These are phyloP conservation scores for Paradendryphiella salina DNA, from an alignment of 2,329 filamentous ascomycete genomes.

Conservation along the genomic window DNA sequence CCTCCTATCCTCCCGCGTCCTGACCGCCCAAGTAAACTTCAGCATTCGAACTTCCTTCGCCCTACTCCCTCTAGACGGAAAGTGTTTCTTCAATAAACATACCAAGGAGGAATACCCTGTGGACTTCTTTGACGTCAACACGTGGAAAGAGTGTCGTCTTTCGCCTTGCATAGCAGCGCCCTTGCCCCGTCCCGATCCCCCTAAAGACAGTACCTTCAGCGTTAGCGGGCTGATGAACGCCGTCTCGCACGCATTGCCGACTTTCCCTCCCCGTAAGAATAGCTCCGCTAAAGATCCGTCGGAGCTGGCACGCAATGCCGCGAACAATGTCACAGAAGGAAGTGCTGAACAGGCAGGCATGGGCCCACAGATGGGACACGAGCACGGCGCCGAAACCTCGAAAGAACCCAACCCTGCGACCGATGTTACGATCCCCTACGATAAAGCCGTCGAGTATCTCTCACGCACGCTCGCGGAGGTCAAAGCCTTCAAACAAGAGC, in stretches of 20 bases:
- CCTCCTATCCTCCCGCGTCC: conserved; percentile 81
- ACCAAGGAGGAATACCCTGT: conserved; percentile 80
- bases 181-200: conserved; percentile 58
- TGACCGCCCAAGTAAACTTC: conserved; percentile 93
- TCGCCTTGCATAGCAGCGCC: conserved; percentile 76
- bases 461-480: conserved; percentile 71
- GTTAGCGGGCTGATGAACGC: conserved; percentile 52
- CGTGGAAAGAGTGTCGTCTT: conserved; percentile 77
- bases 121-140: conserved; percentile 78
- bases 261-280: conserved; percentile 41
- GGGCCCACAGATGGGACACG: conserved; percentile 54
- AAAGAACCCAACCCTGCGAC: conserved; percentile 39
- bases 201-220: conserved; percentile 45
- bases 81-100: conserved; percentile 81
- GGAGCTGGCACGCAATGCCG: conserved; percentile 34
- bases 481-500: conserved; percentile 74
- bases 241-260: conserved; percentile 53
- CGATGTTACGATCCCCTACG: conserved; percentile 58
- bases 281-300: conserved; percentile 24
- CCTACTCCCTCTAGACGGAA: conserved; percentile 82
- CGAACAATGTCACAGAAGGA: conserved; percentile 34
- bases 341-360: conserved; percentile 43
- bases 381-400: conserved; percentile 32
- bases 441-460: conserved; percentile 68
- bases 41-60: conserved; percentile 84